phyloP scores from a whole-genome alignment of 2,329 filamentous ascomycete genomes.

The Aspergillus novoparasiticus region DNA sequence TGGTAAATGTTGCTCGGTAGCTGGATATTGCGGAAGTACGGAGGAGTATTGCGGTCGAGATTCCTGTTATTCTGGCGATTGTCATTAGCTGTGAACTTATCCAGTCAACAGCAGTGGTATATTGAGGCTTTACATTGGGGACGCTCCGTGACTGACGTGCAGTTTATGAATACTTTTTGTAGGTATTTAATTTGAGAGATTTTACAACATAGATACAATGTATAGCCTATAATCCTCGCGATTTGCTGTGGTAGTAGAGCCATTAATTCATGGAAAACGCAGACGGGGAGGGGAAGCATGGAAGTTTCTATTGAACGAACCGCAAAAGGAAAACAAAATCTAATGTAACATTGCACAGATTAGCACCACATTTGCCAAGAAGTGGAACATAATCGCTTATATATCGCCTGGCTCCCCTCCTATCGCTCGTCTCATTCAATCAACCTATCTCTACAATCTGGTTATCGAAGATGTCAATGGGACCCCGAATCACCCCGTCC shows the following conservation, averaged over 20 bases:
- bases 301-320: not conserved
- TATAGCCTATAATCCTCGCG: too few relatives aligned
- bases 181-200: not conserved
- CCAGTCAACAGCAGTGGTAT: not conserved
- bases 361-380: not conserved
- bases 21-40: conserved; percentile 27
- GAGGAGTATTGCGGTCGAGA: conserved; percentile 24
- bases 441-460: not conserved
- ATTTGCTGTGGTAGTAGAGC: too few relatives aligned
- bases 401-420: not conserved
- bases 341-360: not conserved
- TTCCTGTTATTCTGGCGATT: conserved; percentile 28
- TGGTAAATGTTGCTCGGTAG: conserved; percentile 27
- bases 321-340: not conserved
- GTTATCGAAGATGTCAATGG: not conserved
- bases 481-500: not conserved
- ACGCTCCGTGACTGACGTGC: not conserved
- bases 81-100: not conserved
- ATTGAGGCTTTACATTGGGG: not conserved
- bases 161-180: not conserved
- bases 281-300: not conserved
- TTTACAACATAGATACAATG: not conserved
- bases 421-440: too few relatives aligned
- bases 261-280: not conserved
- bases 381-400: not conserved